Conservation (phyloP, 1,284 basidiomycete genomes). For the Marasmius fiardii region DNA sequence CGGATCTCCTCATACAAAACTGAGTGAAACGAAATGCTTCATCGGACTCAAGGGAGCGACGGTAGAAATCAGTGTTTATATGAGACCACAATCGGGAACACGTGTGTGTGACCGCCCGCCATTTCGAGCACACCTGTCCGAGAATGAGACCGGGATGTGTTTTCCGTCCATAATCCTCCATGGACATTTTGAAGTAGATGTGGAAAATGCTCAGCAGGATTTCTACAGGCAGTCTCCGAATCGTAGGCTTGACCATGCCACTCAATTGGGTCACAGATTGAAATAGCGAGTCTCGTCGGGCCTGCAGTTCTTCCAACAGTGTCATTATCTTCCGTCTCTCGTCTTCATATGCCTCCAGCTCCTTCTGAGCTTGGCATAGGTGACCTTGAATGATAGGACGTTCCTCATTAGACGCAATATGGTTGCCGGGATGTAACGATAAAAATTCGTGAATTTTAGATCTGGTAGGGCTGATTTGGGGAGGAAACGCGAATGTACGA, state of each 20-base stretch:
- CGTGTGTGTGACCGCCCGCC: neutral
- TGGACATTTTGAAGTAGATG: neutral
- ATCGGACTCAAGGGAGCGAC: neutral
- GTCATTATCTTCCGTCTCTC: neutral
- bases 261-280: neutral
- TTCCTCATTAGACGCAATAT: neutral
- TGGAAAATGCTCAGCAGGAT: neutral
- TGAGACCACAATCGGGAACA: neutral
- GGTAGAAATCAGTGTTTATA: neutral
- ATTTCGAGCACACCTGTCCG: neutral
- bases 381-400: neutral
- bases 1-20: neutral
- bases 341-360: neutral
- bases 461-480: neutral
- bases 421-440: neutral
- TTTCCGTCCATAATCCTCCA: neutral
- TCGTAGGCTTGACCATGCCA: neutral
- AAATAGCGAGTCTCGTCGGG: neutral
- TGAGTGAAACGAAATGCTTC: neutral
- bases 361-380: neutral
- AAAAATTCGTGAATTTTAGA: neutral
- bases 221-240: neutral
- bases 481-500: neutral
- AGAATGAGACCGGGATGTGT: neutral
- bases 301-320: neutral